Conservation (phyloP, 495 filamentous ascomycete genomes). For the Halenospora varia region DNA sequence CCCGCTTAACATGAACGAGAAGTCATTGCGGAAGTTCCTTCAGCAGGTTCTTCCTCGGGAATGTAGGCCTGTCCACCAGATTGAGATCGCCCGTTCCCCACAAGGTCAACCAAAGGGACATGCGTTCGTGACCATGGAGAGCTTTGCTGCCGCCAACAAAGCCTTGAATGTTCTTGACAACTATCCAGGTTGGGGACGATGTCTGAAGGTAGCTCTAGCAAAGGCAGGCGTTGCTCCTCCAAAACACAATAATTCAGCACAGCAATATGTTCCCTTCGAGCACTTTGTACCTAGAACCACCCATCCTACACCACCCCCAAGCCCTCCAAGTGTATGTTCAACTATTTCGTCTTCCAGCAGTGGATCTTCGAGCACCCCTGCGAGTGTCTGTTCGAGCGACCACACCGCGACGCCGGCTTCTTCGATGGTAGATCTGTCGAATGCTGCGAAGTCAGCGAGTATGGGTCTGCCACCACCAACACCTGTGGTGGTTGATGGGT, state of each 20-base stretch:
- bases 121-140: constrained; percentile 14
- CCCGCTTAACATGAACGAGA: neutral
- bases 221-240: constrained; percentile 34
- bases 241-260: constrained; percentile 25
- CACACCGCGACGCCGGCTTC: neutral
- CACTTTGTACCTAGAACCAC: too few relatives aligned
- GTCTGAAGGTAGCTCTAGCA: constrained; percentile 4
- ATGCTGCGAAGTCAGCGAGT: neutral
- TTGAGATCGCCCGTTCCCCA: constrained; percentile 8
- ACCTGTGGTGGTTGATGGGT: neutral
- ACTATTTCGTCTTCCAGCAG: too few relatives aligned
- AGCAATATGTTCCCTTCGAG: too few relatives aligned
- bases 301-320: neutral
- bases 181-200: neutral
- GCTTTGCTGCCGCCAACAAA: constrained; percentile 2
- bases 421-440: neutral
- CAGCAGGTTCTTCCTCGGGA: neutral
- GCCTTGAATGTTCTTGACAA: constrained; percentile 9
- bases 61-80: neutral
- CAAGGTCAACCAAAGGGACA: constrained; percentile 8
- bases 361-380: too few relatives aligned
- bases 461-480: neutral
- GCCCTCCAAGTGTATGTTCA: too few relatives aligned
- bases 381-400: neutral
- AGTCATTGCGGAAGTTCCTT: neutral